Evolutionary conservation across 2,329 filamentous ascomycete genomes (phyloP), one percentile per base, ranked within the genome.

Genomic region (Daldinia eschscholtzii): DNA sequence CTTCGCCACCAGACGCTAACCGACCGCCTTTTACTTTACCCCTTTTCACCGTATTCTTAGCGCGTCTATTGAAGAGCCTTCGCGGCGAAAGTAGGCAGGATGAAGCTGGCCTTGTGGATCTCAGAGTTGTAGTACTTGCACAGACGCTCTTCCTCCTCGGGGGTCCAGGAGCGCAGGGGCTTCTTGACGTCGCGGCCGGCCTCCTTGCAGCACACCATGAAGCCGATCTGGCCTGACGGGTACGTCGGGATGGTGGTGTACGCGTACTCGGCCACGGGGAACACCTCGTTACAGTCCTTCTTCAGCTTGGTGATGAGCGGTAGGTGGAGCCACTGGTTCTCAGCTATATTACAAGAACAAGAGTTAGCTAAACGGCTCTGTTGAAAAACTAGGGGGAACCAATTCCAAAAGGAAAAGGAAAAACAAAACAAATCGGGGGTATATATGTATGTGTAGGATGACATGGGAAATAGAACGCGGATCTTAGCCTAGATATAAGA

Each of bases 201-300:
- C 80, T 98, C 95, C 90, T 99, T 98, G 91, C 88, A 93, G 91
- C 96, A 98, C 80, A 99, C 93, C 94, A 99, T 98, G 91, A 99
- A 99, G 80, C 96, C 96, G 79, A 99, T 99, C 87, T 99, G 96
- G 80, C 96, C 96, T 64, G 93, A 97, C 74, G 96, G 96, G 87
- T 99, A 99, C 80, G 96, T 99, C 67, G 96, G 96, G 83, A 99
- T 99, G 78, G 95, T 98, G 79, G 95, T 98, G 89, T 98, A 99
- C 77, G 93, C 96, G 85, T 98, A 99, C 86, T 99, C 96, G 81
- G 92, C 96, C 71, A 93, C 93, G 73, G 96, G 94, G 91, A 99
- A 99, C 82, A 99, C 93, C 83, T 96, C 92, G 82, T 92, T 92
- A 92, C 95, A 98, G 80, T 94, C 89, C 88, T 97, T 94, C 90